Evolutionary conservation across 1,139 yeast species (phyloP), one percentile per base, ranked within the genome.

Genomic region (Pneumocystis wakefieldiae): DNA sequence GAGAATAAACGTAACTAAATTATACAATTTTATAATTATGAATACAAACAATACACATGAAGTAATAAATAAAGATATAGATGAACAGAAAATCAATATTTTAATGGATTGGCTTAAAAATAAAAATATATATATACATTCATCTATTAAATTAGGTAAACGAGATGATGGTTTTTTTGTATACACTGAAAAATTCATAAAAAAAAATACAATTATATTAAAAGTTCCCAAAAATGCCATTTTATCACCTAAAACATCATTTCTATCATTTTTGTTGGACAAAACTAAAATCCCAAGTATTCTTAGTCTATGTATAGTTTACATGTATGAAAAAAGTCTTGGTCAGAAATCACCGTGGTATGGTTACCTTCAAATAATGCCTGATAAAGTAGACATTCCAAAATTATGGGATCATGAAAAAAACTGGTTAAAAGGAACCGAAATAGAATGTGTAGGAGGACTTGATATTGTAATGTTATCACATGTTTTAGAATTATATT

Each of bases 321-420:
- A 83, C 66, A 78, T 89, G 55, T 89, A 87, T 71, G 97, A 91
- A 71, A 74, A 76, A 57, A 72, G 78, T 14, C 74, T 78, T 64
- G 83, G 82, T 1, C 74, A 76, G 17, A 70, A 73, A 2, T 86
- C 95, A 15, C 96, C 96, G 2, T 91, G 97, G 97, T 77, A 67
- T 67, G 77, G 76, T 2, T 91, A 86, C 71, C 76, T 90, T 62
- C 72, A 76, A 53, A 78, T 87, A 19, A 80, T 89, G 59, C 80
- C 80, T 59, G 73, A 75, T 15, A 67, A 70, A 0, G 71, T 75
- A n/a, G 73, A 71, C n/a, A 64, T 91, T 0, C 80, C 92, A 1
- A 78, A 86, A 65, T 77, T 85, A 61, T 88, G 96, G 96, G 78
- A 78, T 2, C 71, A 74, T 0, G 83, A 81, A 59, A 79, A 82